Evolutionary conservation across 331 rosid species (phyloP), one percentile per base, ranked within the genome.

Genomic region (Spiraea crenata): DNA sequence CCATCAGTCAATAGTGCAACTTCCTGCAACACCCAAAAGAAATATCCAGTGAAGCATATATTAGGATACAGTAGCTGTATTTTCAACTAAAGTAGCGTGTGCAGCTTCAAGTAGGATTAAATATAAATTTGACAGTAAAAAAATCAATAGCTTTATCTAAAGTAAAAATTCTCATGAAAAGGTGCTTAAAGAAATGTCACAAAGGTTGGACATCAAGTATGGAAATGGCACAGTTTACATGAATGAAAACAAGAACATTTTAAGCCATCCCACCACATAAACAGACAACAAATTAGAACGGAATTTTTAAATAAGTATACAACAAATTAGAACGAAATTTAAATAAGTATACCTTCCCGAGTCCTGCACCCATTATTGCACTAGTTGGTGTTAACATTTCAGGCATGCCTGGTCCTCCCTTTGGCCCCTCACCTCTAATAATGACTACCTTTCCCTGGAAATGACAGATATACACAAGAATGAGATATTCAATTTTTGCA

Each of bases 371-470:
- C 99, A 93, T 91, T 74, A 93, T 93, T 49, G 97, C 95, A 80
- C 99, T 93, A 11, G 99, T 93, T 39, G 96, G 97, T 64, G 99
- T 93, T 76, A 91, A 82, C 99, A 93, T 93, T 81, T 93, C 97
- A 17, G 96, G 95, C 99, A 91, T 93, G 74, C 99, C 99, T 1
- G 97, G 99, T 68, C 99, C 99, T 60, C 99, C 99, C 82, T 87
- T 89, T n/a, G 99, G 99, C 12, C 97, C 99, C 76, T 93, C 99
- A 25, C 95, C 97, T 77, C 99, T 87, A 46, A 93, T 93, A 45
- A 93, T 77, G 59, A 89, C 87, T 44, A 91, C 97, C 81, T 79
- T 91, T 10, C 92, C 97, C 99, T 93, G 82, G 38, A 80, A 50
- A 74, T 41, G 63, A 59, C 74, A 69, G 69, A 71, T 69, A 47